These are phyloP conservation scores for Pleurotus citrinopileatus DNA, from an alignment of 768 basidiomycete species.

Conservation along the genomic window DNA sequence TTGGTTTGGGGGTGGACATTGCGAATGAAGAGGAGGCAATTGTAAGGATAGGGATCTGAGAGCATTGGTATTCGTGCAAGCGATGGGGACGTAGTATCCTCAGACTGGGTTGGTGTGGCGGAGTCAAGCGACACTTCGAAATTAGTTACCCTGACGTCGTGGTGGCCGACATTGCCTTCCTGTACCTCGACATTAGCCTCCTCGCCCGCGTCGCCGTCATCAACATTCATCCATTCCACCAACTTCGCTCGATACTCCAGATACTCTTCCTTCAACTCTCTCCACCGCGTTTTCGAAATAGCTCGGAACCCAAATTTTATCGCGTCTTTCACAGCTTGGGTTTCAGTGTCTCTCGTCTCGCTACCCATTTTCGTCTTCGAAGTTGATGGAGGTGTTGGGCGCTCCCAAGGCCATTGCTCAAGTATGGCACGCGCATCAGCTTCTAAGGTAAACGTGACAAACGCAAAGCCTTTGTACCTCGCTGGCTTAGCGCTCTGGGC, in stretches of 20 bases:
- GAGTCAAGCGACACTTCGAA: neutral
- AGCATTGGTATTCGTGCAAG: slow-evolving; percentile 14
- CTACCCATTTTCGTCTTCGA: too few species aligned
- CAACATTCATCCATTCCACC: slow-evolving; percentile 41
- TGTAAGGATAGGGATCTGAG: slow-evolving; percentile 50
- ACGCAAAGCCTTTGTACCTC: slow-evolving; percentile 73
- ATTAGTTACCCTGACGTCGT: slow-evolving; percentile 9
- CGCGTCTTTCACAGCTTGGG: slow-evolving; percentile 34
- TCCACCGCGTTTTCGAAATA: slow-evolving; percentile 60
- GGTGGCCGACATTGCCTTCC: too few species aligned
- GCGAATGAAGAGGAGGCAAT: slow-evolving; percentile 69
- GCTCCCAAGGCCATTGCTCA: slow-evolving; percentile 62
- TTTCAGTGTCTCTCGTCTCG: neutral
- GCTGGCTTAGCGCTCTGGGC: slow-evolving; percentile 43
- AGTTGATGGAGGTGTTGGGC: too few species aligned
- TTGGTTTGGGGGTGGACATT: slow-evolving; percentile 75
- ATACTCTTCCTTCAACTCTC: slow-evolving; percentile 65
- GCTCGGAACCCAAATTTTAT: slow-evolving; percentile 57
- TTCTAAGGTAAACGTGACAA: slow-evolving; percentile 43
- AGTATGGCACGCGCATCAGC: slow-evolving; percentile 42
- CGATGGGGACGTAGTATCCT: slow-evolving; percentile 13
- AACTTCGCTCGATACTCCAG: slow-evolving; percentile 56
- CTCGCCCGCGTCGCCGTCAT: slow-evolving; percentile 19
- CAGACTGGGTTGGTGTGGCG: neutral
- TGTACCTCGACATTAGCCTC: too few species aligned